These are phyloP conservation scores for Chimonanthus salicifolius DNA, from an alignment of 164 flowering plant species.

Conservation along the genomic window DNA sequence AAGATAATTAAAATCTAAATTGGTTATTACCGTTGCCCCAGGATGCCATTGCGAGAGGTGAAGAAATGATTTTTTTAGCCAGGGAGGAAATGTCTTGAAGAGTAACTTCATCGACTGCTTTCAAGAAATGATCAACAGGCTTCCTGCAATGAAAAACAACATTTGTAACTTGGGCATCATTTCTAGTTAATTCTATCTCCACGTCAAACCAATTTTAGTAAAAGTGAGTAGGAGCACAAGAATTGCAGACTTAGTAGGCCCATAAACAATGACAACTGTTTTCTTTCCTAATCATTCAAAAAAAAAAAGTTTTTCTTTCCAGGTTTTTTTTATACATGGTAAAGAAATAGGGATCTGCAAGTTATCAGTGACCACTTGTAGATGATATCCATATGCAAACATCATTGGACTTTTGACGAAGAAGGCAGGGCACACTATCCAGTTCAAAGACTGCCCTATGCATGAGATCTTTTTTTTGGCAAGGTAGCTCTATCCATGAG, in stretches of 20 bases:
- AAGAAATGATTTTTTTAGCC: conserved; percentile 51
- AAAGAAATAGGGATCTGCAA: not conserved
- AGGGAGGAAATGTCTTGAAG: conserved; percentile 48
- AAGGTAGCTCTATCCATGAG: too few relatives aligned
- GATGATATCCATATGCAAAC: not conserved
- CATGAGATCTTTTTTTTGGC: too few relatives aligned
- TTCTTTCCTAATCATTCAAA: not conserved
- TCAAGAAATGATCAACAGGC: conserved; percentile 54
- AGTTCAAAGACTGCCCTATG: too few relatives aligned
- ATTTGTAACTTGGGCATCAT: not conserved
- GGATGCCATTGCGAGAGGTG: conserved; percentile 88
- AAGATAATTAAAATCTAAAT: not conserved
- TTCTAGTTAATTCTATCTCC: not conserved
- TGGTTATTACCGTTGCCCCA: conserved; percentile 68
- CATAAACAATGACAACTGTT: not conserved
- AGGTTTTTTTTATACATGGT: too few relatives aligned
- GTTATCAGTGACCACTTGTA: not conserved
- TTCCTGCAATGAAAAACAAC: conserved; percentile 18
- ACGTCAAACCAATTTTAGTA: not conserved
- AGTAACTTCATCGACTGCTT: conserved; percentile 60
- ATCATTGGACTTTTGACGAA: not conserved
- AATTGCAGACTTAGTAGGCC: not conserved
- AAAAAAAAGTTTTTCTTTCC: too few relatives aligned
- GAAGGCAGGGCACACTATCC: not conserved
- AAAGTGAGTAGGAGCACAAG: not conserved